These are phyloP conservation scores for Paraphaeosphaeria minitans DNA, from an alignment of 2,329 filamentous ascomycete genomes.

Conservation along the genomic window DNA sequence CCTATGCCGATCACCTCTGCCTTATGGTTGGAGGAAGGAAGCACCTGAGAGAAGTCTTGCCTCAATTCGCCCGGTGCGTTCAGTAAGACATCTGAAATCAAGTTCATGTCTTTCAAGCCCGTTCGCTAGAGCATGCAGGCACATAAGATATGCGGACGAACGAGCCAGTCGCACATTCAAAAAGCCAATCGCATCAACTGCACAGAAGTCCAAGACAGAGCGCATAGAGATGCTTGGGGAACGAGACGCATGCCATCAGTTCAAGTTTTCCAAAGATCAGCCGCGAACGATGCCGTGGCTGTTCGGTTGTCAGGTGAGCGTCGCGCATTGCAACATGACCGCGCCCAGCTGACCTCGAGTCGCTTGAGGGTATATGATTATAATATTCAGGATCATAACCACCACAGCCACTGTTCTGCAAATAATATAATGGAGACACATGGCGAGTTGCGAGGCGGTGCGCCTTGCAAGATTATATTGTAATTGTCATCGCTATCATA, in stretches of 20 bases:
- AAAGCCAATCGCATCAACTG: not conserved
- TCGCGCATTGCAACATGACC: slow-evolving; percentile 4
- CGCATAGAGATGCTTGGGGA: not conserved
- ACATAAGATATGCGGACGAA: no score
- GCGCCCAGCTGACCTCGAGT: slow-evolving; percentile 3
- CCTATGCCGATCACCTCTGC: not conserved
- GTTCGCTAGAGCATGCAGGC: no score
- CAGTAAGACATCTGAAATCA: not conserved
- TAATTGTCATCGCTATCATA: not conserved
- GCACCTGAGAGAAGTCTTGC: not conserved
- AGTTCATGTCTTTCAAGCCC: not conserved
- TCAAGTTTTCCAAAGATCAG: no score
- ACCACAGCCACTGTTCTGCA: not conserved
- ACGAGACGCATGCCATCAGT: no score
- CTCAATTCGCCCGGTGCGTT: not conserved
- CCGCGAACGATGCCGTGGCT: not conserved
- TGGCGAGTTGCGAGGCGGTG: not conserved
- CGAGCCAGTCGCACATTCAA: no score
- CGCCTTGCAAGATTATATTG: not conserved
- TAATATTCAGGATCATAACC: not conserved
- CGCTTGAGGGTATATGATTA: no score
- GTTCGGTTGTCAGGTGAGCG: slow-evolving; percentile 6
- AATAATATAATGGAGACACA: not conserved
- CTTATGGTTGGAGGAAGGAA: not conserved
- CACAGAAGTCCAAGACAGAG: not conserved